Base-by-base conservation (phyloP, 2,329 filamentous ascomycete species). In the Nigrospora oryzae region DNA sequence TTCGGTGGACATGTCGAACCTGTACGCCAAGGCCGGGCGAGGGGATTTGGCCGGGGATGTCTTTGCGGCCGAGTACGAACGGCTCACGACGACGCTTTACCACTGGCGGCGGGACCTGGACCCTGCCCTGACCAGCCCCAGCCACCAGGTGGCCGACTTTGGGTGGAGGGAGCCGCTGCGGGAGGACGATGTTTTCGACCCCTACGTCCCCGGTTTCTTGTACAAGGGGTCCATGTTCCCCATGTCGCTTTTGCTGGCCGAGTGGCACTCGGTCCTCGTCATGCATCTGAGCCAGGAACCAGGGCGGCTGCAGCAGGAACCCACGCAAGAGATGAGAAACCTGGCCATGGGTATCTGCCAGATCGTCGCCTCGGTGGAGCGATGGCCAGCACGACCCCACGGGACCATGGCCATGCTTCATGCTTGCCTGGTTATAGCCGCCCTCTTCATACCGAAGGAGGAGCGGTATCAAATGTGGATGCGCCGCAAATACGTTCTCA, bases 281-380 rank as follows among this genome's bases (percentile, higher is more conserved):
- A 88, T 95, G 83, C 89, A 89, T 63, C 80, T 81, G 52, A 83
- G 84, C 53, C 86, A 93, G 55, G 77, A 83, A 2, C 75, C 80
- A 4, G 68, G 77, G 41, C 70, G 75, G 2, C 63, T 79, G 42
- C 71, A 73, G 35, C 75, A 65, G 55, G 60, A 69, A 38, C 63
- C 72, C 2, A 68, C 68, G 36, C 53, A 71, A 12, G 79, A 85
- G 43, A 56, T 91, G 44, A 69, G 70, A 4, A 61, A 70, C 2
- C 72, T 85, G 46, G 84, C 88, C 1, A 77, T 84, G 52, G 74
- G 77, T 43, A 82, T 84, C 36, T 90, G 85, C 58, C 83, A 87
- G 55, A 74, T 91, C 47, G 89, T 89, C 47, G 89, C 94, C 63
- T 79, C 84, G 1, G 75, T 96, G 34, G 77, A 86, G 52, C 74